These are phyloP conservation scores for Furcasterigmium sp. DNA, from an alignment of 2,329 filamentous ascomycete species.

Conservation along the genomic window DNA sequence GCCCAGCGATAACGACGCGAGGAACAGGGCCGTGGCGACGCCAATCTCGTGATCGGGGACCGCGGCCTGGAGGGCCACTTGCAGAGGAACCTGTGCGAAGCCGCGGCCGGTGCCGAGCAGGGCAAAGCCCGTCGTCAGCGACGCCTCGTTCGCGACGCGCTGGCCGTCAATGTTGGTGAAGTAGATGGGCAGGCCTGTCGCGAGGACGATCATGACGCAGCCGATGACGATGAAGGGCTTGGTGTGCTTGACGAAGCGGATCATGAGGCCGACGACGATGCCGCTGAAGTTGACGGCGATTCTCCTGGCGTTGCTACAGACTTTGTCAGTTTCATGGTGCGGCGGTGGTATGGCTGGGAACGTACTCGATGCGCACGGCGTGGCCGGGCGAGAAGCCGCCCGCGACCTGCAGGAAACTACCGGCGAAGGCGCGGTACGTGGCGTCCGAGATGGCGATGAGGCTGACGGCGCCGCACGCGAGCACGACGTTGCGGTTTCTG, in stretches of 20 bases:
- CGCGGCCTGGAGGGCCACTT: conserved; percentile 27
- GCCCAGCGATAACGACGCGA: conserved; percentile 25
- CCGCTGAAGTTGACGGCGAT: conserved; percentile 30
- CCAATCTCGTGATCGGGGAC: conserved; percentile 26
- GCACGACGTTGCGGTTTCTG: conserved; percentile 28
- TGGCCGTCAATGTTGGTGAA: conserved; percentile 19
- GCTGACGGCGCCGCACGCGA: conserved; percentile 19
- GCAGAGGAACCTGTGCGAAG: conserved; percentile 24
- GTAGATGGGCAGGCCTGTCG: conserved; percentile 25
- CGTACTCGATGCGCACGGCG: conserved; percentile 31
- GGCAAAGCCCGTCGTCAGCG: conserved; percentile 25
- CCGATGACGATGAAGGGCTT: conserved; percentile 25
- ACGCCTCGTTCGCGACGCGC: conserved; percentile 22
- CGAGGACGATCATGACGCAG: conserved; percentile 26
- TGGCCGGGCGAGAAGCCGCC: conserved; percentile 26
- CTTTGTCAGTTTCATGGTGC: conserved; percentile 25
- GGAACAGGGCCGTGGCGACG: conserved; percentile 28
- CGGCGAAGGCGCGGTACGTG: conserved; percentile 31
- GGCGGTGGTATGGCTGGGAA: conserved; percentile 20
- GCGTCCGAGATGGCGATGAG: conserved; percentile 28
- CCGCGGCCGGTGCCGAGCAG: conserved; percentile 27
- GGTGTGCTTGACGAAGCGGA: conserved; percentile 29
- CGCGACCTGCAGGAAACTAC: conserved; percentile 32
- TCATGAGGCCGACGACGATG: conserved; percentile 25
- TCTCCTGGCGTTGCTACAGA: conserved; percentile 19